A percentile compares a stretch with the other conserved stretches of the same genome.
Conservation (phyloP, 1,284 basidiomycete species). For the Paramarasmius palmivorus region DNA sequence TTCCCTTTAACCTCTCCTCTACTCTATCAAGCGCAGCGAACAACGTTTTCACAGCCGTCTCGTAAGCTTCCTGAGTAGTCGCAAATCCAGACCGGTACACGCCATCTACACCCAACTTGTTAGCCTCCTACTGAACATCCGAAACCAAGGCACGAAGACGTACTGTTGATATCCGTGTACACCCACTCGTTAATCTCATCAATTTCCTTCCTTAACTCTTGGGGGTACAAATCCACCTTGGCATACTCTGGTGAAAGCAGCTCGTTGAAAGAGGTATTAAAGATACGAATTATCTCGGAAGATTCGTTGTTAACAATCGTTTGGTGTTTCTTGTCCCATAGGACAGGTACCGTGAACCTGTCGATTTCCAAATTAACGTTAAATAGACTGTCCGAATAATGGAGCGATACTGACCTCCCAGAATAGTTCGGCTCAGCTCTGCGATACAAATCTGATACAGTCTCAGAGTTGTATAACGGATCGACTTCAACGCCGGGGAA, state of each 20-base stretch:
- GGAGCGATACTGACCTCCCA: slow-evolving; percentile 46
- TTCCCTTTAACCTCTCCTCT: slow-evolving; percentile 80
- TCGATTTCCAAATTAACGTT: background rate
- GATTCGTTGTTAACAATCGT: slow-evolving; percentile 96
- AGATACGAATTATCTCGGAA: slow-evolving; percentile 89
- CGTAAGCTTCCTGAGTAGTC: slow-evolving; percentile 80
- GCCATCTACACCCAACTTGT: slow-evolving; percentile 50
- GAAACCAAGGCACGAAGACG: slow-evolving; percentile 1
- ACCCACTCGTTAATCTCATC: slow-evolving; percentile 71
- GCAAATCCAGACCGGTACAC: slow-evolving; percentile 94
- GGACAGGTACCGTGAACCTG: slow-evolving; percentile 84
- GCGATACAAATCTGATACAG: slow-evolving; percentile 87
- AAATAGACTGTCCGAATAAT: background rate
- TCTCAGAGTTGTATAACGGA: slow-evolving; percentile 60
- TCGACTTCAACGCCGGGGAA: slow-evolving; percentile 78
- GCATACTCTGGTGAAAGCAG: slow-evolving; percentile 67
- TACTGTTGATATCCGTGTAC: slow-evolving; percentile 45
- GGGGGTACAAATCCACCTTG: slow-evolving; percentile 78
- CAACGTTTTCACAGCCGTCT: slow-evolving; percentile 68
- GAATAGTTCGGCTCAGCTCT: slow-evolving; percentile 71
- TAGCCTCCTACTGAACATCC: background rate
- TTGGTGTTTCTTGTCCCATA: slow-evolving; percentile 90
- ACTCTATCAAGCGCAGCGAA: slow-evolving; percentile 82
- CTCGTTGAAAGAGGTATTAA: slow-evolving; percentile 80
- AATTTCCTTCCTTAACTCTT: slow-evolving; percentile 72